These are phyloP conservation scores for Striga hermonthica DNA, from an alignment of 305 asterid genomes.

Conservation along the genomic window DNA sequence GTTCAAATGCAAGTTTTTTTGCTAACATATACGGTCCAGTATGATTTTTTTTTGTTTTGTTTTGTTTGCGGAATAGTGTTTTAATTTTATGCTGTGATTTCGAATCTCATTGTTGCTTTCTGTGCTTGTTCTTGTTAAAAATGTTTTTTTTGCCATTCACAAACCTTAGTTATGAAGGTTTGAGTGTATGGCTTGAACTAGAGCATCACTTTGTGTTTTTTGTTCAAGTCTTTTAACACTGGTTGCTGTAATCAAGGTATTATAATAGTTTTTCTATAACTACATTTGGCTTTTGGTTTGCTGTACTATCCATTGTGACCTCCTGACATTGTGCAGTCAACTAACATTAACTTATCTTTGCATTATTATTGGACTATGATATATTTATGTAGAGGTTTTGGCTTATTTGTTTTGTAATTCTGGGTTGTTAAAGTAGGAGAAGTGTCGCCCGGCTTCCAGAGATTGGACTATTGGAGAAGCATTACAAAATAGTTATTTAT, in stretches of 20 bases:
- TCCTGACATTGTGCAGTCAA: slow-evolving; percentile 20
- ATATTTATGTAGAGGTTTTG: slow-evolving; percentile 14
- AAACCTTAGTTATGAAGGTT: slow-evolving; percentile 25
- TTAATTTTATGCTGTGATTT: slow-evolving; percentile 5
- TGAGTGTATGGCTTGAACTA: slow-evolving; percentile 27
- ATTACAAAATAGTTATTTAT: slow-evolving; percentile 8
- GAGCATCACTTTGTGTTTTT: slow-evolving; percentile 23
- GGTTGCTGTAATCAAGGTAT: slow-evolving; percentile 29
- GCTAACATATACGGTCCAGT: not conserved
- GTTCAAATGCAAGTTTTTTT: slow-evolving; percentile 18
- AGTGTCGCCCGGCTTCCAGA: slow-evolving; percentile 19
- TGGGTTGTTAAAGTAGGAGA: slow-evolving; percentile 21
- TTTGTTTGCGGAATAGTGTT: slow-evolving; percentile 7
- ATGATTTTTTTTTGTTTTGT: slow-evolving; percentile 6
- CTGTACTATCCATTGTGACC: slow-evolving; percentile 16
- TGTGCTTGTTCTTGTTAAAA: slow-evolving; percentile 8
- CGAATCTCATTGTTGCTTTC: slow-evolving; percentile 26
- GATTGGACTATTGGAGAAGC: slow-evolving; percentile 22
- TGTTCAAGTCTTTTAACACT: slow-evolving; percentile 13
- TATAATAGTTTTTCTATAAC: slow-evolving; percentile 25
- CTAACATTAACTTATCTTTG: slow-evolving; percentile 15
- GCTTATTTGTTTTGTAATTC: slow-evolving; percentile 19
- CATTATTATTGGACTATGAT: slow-evolving; percentile 10
- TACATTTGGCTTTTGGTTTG: slow-evolving; percentile 13
- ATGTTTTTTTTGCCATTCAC: not conserved